Percentiles rank a stretch among this genome's conserved stretches.
phyloP scores from a whole-genome alignment of 177 flowering plant species.

The Vitis hybrid region DNA sequence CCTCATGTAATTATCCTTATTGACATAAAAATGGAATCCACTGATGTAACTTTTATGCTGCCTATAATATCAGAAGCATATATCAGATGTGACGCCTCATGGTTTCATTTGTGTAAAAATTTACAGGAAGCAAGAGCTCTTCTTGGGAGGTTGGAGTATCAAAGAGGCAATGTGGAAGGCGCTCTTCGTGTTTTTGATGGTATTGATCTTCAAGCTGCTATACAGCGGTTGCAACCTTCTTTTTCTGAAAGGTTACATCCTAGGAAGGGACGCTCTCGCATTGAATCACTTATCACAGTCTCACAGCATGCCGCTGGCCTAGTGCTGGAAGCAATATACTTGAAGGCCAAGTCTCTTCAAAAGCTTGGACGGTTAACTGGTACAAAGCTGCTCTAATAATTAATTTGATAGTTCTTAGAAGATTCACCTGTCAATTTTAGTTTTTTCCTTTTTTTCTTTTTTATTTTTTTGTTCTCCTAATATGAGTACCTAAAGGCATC shows the following conservation, averaged over 20 bases:
- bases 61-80: not conserved
- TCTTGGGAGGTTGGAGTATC: slow-evolving; percentile 93
- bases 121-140: slow-evolving; percentile 96
- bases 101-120: not conserved
- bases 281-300: slow-evolving; percentile 46
- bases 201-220: slow-evolving; percentile 88
- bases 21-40: no score
- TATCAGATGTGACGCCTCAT: slow-evolving; percentile 4
- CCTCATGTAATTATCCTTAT: no score
- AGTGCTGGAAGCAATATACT: slow-evolving; percentile 89
- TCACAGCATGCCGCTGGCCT: slow-evolving; percentile 84
- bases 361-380: slow-evolving; percentile 83
- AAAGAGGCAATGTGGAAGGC: slow-evolving; percentile 90
- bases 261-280: slow-evolving; percentile 54
- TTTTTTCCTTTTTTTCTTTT: not conserved
- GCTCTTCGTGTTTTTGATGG: slow-evolving; percentile 97
- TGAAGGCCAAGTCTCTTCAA: slow-evolving; percentile 90
- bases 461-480: not conserved
- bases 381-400: slow-evolving; percentile 25
- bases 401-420: not conserved
- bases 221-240: slow-evolving; percentile 70
- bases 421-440: not conserved
- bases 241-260: slow-evolving; percentile 43
- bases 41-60: not conserved
- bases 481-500: not conserved